Percentiles rank a stretch among this genome's conserved stretches.
Conservation (phyloP, 345 rosid species). For the Brassica rapa region DNA sequence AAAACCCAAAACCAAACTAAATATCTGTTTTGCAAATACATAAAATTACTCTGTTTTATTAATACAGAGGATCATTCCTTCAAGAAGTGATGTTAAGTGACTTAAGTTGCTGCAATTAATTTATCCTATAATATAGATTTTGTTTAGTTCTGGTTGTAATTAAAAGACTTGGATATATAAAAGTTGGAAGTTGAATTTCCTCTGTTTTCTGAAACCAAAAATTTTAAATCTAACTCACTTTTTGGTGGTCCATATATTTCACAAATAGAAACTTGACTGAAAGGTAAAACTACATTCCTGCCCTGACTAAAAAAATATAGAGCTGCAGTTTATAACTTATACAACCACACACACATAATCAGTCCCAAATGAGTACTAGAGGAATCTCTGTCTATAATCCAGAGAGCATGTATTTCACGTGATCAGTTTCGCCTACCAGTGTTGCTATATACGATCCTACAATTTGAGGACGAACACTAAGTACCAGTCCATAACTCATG, state of each 20-base stretch:
- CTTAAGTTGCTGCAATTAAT: background rate
- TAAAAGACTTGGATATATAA: background rate
- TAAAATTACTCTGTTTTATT: background rate
- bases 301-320: background rate
- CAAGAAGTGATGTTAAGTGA: background rate
- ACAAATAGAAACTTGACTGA: background rate
- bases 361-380: slow-evolving; percentile 1
- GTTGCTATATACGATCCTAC: slow-evolving; percentile 8
- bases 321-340: background rate
- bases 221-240: background rate
- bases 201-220: background rate
- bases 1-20: too few relatives aligned
- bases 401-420: background rate
- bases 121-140: background rate
- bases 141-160: background rate
- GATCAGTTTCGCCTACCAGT: background rate
- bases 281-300: background rate
- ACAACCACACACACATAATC: background rate
- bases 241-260: background rate
- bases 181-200: background rate
- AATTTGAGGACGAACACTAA: slow-evolving; percentile 2
- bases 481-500: slow-evolving; percentile 37
- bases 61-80: background rate
- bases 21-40: background rate
- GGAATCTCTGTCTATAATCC: slow-evolving; percentile 23